phyloP scores from a whole-genome alignment of 208 protist species.

The Leishmania lainsoni region DNA sequence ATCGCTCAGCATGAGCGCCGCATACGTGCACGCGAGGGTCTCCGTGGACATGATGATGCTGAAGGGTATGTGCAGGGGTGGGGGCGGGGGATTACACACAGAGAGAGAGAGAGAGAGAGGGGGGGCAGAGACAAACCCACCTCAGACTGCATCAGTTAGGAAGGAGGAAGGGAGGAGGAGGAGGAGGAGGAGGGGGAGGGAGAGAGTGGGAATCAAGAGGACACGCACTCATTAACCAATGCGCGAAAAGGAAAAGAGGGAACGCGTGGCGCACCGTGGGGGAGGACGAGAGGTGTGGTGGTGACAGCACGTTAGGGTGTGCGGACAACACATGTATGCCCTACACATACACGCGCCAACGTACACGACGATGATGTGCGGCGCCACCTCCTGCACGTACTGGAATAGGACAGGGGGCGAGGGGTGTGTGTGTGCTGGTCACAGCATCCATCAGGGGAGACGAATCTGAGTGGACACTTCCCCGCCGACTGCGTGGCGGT shows the following conservation, averaged over 20 bases:
- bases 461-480: no score
- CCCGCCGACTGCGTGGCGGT: no score
- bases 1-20: slow-evolving; percentile 77
- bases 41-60: slow-evolving; percentile 46
- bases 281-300: neutral
- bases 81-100: neutral
- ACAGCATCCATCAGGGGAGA: no score
- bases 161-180: neutral
- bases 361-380: neutral
- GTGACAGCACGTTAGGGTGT: neutral
- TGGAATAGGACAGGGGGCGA: no score
- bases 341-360: neutral
- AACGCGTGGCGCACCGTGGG: neutral
- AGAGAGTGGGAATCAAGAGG: neutral
- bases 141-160: neutral
- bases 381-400: neutral
- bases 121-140: neutral
- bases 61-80: neutral
- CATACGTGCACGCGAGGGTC: slow-evolving; percentile 87
- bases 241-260: neutral
- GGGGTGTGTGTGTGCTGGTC: no score
- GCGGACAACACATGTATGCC: neutral
- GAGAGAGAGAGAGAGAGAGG: neutral
- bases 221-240: neutral
- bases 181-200: neutral